Base-by-base conservation (phyloP, 768 basidiomycete species). In the Suillus sp. region DNA sequence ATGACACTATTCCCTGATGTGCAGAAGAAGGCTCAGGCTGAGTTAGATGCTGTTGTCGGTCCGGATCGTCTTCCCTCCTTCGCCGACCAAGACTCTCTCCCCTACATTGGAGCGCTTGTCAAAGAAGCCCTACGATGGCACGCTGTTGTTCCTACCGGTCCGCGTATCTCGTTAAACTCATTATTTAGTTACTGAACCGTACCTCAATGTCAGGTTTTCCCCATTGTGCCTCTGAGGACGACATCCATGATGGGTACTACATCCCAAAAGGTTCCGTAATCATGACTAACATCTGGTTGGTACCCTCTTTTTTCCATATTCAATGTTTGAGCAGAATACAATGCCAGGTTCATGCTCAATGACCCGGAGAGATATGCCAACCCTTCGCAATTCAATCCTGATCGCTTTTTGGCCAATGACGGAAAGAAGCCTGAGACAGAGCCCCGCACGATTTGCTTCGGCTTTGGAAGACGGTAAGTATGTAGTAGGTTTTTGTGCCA, bases 31-130 rank as follows among this genome's bases (percentile, higher is more conserved):
- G 88, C 87, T 14, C 87, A 87, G 65, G 77, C 76, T 60, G 88
- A 89, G 73, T 82, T 89, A 64, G 87, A 89, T 70, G 70, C 78
- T 43, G 79, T 88, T 11, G 69, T 88, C 66, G 87, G 88, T 62
- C 75, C 72, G 64, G 84, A 86, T 67, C 80, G 87, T 63, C 81
- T 89, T 34, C 88, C 88, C 63, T 83, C 80, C 18, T 84, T 85
- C 71, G 73, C 78, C 62, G 88, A 89, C 73, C 84, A 86, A 25
- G 77, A 80, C 30, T 71, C 80, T 20, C 76, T 89, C 25, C 88
- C 88, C 4, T 89, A 86, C 67, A 67, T 85, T 59, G 82, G 87
- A 64, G 88, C 87, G 2, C 78, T 90, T 18, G 73, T 77, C 1
- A 86, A 85, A 66, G 88, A 90, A 72, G 82, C 87, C 0, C 53